Evolutionary conservation across 129 eudicot genomes (phyloP).

Genomic region (Oenanthe sinensis): DNA sequence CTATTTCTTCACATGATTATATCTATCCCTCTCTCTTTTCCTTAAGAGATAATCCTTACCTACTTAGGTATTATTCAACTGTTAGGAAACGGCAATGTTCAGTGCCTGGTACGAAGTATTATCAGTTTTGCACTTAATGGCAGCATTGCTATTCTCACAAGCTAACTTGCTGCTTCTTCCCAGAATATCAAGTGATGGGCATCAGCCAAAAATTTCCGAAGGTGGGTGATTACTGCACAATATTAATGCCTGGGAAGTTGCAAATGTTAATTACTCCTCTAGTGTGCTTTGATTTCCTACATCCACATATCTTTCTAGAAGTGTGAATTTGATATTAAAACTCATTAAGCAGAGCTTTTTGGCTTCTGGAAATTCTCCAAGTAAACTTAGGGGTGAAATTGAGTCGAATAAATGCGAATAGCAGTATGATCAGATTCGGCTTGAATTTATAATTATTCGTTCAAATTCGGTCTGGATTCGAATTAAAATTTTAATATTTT

Average conservation of each 20-base stretch:
- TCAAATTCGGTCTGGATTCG: too few species aligned
- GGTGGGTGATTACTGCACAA: constrained; percentile 39
- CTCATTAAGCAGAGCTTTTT: background rate
- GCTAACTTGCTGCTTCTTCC: constrained; percentile 92
- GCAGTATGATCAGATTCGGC: too few species aligned
- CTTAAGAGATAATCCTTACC: constrained; percentile 12
- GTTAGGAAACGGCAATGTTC: constrained; percentile 74
- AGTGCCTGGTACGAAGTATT: constrained; percentile 97
- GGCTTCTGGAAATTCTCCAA: background rate
- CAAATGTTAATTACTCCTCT: background rate
- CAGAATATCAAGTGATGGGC: constrained; percentile 74
- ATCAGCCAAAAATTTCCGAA: constrained; percentile 90
- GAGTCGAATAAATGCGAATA: too few species aligned
- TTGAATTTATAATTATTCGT: too few species aligned
- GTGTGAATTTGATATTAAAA: background rate
- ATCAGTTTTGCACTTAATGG: constrained; percentile 97
- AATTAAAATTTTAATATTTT: too few species aligned
- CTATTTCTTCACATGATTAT: background rate
- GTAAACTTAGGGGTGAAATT: too few species aligned
- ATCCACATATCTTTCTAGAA: background rate
- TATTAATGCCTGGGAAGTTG: background rate
- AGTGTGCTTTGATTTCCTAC: background rate
- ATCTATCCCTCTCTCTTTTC: constrained; percentile 5
- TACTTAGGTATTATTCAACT: constrained; percentile 11
- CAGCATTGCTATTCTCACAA: constrained; percentile 63